Evolutionary conservation across 169 alveolate species (phyloP), one percentile per base, ranked within the genome.

Genomic region (Theileria orientalis): DNA sequence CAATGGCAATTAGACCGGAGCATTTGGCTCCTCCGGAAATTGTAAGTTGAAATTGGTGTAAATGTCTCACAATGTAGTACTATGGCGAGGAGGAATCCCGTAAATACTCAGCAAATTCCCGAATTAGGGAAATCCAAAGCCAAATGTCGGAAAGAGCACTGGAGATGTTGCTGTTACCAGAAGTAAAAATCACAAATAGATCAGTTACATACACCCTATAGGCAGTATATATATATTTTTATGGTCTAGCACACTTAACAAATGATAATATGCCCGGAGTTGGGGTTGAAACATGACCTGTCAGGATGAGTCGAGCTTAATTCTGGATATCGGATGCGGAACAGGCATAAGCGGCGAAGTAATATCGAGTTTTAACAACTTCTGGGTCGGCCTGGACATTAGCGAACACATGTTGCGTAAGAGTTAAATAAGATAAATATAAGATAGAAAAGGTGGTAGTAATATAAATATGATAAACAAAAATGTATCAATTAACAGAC

Each of bases 301-400:
- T 84, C 79, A 83, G 92, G 86, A 88, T 63, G 84, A 91, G 47
- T 87, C 91, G 19, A 86, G 96, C 67, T 83, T 96, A 61, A 85
- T 97, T 3, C 87, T 97, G 29, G 99, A 97, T 90, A 94, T 97
- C 44, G 99, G 99, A n/a, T 97, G 99, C 73, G 99, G 99, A n/a
- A 91, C 96, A 61, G 99, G 99, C 5, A 78, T 97, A 40, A 92
- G 97, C 74, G 99, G 99, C 7, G 78, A 90, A 57, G 96, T 93
- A 23, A 76, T 97, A 56, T 88, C 93, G 29, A 98, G 95, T 32
- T 80, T 90, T 60, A 95, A 92, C 64, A 94, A 95, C 68, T 87
- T 89, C 62, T 97, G 99, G 99, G 92, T 97, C 32, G 99, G 99
- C 21, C 80, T 96, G 49, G 99, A 97, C 89, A 96, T 97, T 47